Conservation (phyloP, 495 filamentous ascomycete species). For the Daldinia childiae region DNA sequence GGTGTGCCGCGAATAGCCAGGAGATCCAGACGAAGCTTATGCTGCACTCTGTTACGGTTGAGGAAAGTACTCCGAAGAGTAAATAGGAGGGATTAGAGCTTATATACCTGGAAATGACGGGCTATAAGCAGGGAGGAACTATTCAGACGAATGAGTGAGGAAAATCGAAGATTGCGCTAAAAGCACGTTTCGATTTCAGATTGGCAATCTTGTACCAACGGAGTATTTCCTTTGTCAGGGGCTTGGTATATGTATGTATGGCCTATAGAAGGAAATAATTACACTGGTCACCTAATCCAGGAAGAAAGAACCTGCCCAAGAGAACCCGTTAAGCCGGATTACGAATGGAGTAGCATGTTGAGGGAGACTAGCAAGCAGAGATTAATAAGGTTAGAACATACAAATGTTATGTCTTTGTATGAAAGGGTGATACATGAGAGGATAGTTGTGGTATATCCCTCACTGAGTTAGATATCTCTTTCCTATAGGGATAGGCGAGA, state of each 20-base stretch:
- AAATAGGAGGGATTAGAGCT: background rate
- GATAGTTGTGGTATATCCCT: background rate
- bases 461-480: background rate
- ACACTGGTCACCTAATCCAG: background rate
- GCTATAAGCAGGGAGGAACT: background rate
- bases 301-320: background rate
- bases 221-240: slow-evolving; percentile 31
- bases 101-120: background rate
- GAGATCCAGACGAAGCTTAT: slow-evolving; percentile 84
- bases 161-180: background rate
- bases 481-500: too few relatives aligned
- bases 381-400: background rate
- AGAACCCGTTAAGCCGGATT: too few relatives aligned
- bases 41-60: slow-evolving; percentile 82
- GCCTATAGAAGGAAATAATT: background rate
- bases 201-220: slow-evolving; percentile 15
- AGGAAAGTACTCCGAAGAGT: slow-evolving; percentile 72
- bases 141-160: background rate
- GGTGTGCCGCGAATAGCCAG: slow-evolving; percentile 77
- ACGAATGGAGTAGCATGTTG: background rate
- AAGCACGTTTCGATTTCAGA: background rate
- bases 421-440: background rate
- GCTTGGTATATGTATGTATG: slow-evolving; percentile 20
- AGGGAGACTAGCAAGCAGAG: background rate
- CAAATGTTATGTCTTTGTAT: background rate